phyloP scores from a whole-genome alignment of 2,329 filamentous ascomycete genomes.

The Penicillium brasilianum region DNA sequence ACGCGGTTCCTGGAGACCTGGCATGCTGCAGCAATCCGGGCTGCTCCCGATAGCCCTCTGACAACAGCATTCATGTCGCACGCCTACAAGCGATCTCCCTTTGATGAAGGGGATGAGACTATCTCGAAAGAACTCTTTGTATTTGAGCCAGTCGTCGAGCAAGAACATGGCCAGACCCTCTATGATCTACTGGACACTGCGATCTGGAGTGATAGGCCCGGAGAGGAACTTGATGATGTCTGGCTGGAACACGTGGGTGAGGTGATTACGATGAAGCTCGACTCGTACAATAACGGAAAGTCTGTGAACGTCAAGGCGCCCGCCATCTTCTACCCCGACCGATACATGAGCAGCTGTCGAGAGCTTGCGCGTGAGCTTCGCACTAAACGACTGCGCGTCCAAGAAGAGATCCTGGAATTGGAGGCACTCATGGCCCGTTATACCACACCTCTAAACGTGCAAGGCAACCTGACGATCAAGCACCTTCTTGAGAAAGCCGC shows the following conservation, averaged over 20 bases:
- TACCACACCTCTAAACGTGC: constrained; percentile 28
- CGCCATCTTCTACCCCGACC: constrained; percentile 61
- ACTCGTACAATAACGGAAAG: constrained; percentile 41
- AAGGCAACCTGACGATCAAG: constrained; percentile 32
- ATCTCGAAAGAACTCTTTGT: constrained; percentile 45
- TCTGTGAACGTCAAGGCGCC: constrained; percentile 58
- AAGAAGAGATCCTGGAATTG: constrained; percentile 40
- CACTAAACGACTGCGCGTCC: constrained; percentile 40
- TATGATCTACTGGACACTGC: constrained; percentile 60
- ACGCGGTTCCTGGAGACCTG: constrained; percentile 57
- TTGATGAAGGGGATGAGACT: constrained; percentile 36
- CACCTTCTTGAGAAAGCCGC: constrained; percentile 46
- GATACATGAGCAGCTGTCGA: constrained; percentile 61
- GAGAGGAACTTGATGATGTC: constrained; percentile 49
- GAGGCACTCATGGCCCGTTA: constrained; percentile 40
- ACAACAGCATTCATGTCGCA: constrained; percentile 54
- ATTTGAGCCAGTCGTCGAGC: constrained; percentile 47
- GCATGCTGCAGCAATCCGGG: constrained; percentile 52
- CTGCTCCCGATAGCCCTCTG: constrained; percentile 48
- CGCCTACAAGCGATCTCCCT: constrained; percentile 46
- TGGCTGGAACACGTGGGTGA: constrained; percentile 58
- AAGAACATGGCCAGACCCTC: constrained; percentile 49
- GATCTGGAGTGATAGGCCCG: constrained; percentile 53
- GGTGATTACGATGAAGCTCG: constrained; percentile 58
- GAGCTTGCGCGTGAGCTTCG: constrained; percentile 55